A percentile compares a stretch with the other conserved stretches of the same genome.
These are phyloP conservation scores for Hypholoma fasciculare DNA, from an alignment of 768 basidiomycete species.

Conservation along the genomic window DNA sequence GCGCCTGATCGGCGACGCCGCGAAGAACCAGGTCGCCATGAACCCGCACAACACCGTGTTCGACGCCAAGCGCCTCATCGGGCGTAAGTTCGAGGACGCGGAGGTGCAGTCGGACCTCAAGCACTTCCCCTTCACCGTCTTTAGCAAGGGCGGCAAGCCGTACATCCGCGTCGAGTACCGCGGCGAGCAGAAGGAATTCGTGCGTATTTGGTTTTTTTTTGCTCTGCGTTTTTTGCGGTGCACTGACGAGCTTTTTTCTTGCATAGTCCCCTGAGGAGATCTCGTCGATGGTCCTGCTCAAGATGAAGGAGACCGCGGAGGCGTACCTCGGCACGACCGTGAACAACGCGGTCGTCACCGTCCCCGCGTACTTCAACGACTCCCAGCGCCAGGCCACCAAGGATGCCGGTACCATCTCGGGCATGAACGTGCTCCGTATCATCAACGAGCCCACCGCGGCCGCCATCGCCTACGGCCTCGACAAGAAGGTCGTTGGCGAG, in stretches of 20 bases:
- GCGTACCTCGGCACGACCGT: slow-evolving; percentile 98
- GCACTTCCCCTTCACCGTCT: slow-evolving; percentile 94
- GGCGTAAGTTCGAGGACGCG: slow-evolving; percentile 90
- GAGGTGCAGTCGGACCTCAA: slow-evolving; percentile 70
- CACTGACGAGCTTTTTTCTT: background rate
- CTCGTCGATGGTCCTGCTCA: slow-evolving; percentile 98
- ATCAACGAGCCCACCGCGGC: slow-evolving; percentile 99
- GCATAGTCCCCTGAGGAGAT: slow-evolving; percentile 95
- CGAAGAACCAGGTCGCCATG: slow-evolving; percentile 99
- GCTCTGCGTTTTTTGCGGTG: background rate
- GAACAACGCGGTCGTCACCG: slow-evolving; percentile 98
- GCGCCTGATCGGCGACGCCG: slow-evolving; percentile 98
- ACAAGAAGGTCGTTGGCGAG: slow-evolving; percentile 92
- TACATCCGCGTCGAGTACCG: slow-evolving; percentile 90
- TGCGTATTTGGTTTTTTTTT: slow-evolving; percentile 37
- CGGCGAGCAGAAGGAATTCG: slow-evolving; percentile 92
- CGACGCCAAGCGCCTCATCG: slow-evolving; percentile 98
- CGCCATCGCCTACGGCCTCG: slow-evolving; percentile 98
- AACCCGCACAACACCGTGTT: slow-evolving; percentile 99
- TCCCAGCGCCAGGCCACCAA: slow-evolving; percentile 99
- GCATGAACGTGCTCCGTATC: slow-evolving; percentile 99
- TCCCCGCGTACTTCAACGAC: slow-evolving; percentile 99
- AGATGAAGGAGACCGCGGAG: slow-evolving; percentile 99
- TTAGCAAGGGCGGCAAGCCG: slow-evolving; percentile 87
- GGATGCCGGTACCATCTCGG: slow-evolving; percentile 97